Evolutionary conservation across 257 asterid genomes (phyloP).

Genomic region (Nicotiana sylvestris): DNA sequence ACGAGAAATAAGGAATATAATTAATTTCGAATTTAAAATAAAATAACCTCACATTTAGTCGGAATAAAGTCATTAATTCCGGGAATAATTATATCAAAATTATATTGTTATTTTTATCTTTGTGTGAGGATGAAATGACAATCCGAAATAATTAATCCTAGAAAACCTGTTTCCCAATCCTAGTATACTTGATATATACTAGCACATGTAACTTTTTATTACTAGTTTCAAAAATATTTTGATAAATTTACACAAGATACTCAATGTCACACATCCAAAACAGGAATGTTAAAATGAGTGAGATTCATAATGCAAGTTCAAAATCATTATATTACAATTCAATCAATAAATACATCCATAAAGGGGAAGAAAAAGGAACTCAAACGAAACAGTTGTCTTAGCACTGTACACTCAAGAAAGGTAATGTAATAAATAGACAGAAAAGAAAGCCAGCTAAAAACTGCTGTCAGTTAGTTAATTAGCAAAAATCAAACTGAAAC

Average conservation of each 20-base stretch:
- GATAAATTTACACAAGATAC: background rate
- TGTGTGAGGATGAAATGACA: too few relatives aligned
- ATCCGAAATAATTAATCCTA: too few relatives aligned
- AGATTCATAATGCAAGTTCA: slow-evolving; percentile 13
- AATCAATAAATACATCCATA: slow-evolving; percentile 21
- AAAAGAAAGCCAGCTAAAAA: slow-evolving; percentile 5
- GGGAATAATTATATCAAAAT: too few relatives aligned
- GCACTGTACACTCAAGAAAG: slow-evolving; percentile 54
- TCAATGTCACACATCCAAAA: background rate
- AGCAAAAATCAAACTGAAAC: slow-evolving; percentile 2
- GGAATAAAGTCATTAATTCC: too few relatives aligned
- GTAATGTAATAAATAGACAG: background rate
- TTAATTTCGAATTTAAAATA: too few relatives aligned
- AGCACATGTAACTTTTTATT: too few relatives aligned
- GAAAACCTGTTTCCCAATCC: too few relatives aligned
- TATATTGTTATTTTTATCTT: too few relatives aligned
- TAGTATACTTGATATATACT: too few relatives aligned
- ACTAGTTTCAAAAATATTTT: too few relatives aligned
- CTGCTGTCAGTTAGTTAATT: slow-evolving; percentile 16
- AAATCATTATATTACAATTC: slow-evolving; percentile 28
- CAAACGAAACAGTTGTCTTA: slow-evolving; percentile 25
- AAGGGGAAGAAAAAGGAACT: background rate
- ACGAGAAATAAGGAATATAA: too few relatives aligned
- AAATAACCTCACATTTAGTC: too few relatives aligned
- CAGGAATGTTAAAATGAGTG: background rate